A percentile compares a stretch with the other conserved stretches of the same genome.
Conservation (phyloP, 495 filamentous ascomycete species). For the Bombardia bombarda region DNA sequence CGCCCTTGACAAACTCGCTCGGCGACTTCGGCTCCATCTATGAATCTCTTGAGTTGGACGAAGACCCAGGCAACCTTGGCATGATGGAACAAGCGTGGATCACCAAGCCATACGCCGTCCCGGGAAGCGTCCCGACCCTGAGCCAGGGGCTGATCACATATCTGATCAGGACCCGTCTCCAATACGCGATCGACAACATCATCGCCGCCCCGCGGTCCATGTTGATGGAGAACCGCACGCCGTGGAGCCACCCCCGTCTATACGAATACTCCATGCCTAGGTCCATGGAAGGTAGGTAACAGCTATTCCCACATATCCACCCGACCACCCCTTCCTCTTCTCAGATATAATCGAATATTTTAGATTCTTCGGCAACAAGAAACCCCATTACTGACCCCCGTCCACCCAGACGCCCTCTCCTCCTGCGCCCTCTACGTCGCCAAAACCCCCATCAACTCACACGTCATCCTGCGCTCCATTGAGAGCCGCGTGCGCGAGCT, state of each 20-base stretch:
- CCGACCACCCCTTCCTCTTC: no score
- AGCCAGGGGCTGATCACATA: background rate
- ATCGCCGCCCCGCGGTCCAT: conserved; percentile 36
- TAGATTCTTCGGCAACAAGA: background rate
- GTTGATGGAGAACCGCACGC: conserved; percentile 39
- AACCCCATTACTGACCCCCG: background rate
- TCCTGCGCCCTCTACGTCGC: conserved; percentile 42
- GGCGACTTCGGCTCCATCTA: no score
- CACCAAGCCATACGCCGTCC: no score
- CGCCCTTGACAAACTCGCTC: no score
- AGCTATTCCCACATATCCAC: background rate
- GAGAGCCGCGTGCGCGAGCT: conserved; percentile 31
- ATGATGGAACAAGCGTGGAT: background rate
- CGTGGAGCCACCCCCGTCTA: conserved; percentile 41
- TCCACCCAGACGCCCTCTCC: conserved; percentile 34
- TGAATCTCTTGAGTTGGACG: no score
- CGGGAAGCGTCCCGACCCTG: no score
- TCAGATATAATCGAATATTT: background rate
- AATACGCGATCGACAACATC: conserved; percentile 37
- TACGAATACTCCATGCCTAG: conserved; percentile 40
- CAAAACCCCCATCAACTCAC: conserved; percentile 36
- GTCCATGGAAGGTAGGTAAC: conserved; percentile 36
- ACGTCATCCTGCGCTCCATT: conserved; percentile 35
- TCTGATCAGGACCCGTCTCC: conserved; percentile 27
- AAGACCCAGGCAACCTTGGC: background rate